Evolutionary conservation across 306 rosid genomes (phyloP).

Genomic region (Ziziphus jujuba): DNA sequence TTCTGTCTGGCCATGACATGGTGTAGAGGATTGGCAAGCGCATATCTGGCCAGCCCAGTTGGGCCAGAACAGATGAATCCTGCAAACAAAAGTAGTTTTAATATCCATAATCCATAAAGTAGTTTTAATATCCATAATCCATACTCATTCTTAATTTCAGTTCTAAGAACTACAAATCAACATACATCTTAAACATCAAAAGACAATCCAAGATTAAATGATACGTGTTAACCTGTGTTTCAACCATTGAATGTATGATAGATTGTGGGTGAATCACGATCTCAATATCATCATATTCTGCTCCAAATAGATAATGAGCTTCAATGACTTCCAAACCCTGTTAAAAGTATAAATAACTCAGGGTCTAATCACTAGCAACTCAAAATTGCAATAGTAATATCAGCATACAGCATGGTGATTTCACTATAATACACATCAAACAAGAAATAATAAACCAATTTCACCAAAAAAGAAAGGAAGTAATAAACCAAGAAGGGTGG

Average conservation of each 20-base stretch:
- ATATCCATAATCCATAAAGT: background rate
- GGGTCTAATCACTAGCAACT: conserved; percentile 21
- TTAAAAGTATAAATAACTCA: conserved; percentile 21
- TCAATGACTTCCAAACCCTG: conserved; percentile 98
- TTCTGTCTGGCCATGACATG: conserved; percentile 94
- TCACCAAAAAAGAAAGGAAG: background rate
- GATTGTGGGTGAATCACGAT: conserved; percentile 97
- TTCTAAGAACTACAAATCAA: conserved; percentile 1
- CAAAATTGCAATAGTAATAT: conserved; percentile 14
- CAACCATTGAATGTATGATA: conserved; percentile 94
- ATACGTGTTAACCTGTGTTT: conserved; percentile 68
- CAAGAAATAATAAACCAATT: conserved; percentile 34
- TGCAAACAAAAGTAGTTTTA: conserved; percentile 28
- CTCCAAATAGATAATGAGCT: conserved; percentile 98
- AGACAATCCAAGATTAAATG: conserved; percentile 2
- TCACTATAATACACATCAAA: background rate
- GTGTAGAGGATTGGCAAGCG: conserved; percentile 98
- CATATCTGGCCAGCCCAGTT: conserved; percentile 99
- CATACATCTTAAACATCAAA: background rate
- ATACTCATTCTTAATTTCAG: conserved; percentile 3
- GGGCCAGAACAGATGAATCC: conserved; percentile 98
- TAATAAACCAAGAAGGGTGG: background rate
- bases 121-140: background rate
- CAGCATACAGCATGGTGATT: too few species aligned
- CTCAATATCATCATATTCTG: conserved; percentile 81